Base-by-base conservation (phyloP, 179 eudicot genomes). In the Gypsophila paniculata region DNA sequence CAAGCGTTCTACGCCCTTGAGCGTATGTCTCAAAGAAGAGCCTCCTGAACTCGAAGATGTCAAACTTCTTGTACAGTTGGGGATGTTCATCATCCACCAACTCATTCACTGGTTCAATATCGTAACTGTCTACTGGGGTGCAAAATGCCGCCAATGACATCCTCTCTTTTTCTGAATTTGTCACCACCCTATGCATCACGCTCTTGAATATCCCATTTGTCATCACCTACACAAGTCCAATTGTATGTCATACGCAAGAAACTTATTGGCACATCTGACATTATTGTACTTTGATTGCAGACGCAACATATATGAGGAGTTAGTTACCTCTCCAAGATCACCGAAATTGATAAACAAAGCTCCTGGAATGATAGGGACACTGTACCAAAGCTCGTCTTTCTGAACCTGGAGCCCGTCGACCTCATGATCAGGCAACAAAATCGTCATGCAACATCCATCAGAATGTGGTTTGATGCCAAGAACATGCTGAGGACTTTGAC, bases 141-240 rank as follows among this genome's bases (percentile, higher is more conserved):
- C 84, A 87, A 65, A 84, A 86, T 68, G 86, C 65, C 0, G 80
- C 88, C 21, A 87, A 39, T 7, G 95, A 84, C n/a, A 87, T 49
- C 72, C 95, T 84, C 38, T 87, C 86, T 22, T 64, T 82, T 7
- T 76, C 73, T 0, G 83, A 78, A 72, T 84, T 83, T 15, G 84
- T 77, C 39, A 87, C 72, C 54, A 85, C 94, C 74, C 94, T 82
- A 53, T 87, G 94, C 72, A 84, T 79, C 12, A 80, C 84, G 52
- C 86, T 83, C 79, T 83, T 89, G 77, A 86, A 82, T 71, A 81
- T 70, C 15, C 90, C 95, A 18, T 89, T 87, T 7, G 75, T 84
- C 86, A 88, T 86, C 17, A 88, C 83, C 91, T 88, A 83, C 57
- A 32, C 15, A 36, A 19, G 8, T 15, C 21, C 17, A 65, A 3